phyloP scores from a whole-genome alignment of 148 eudicot species.

The Camellia japonica region DNA sequence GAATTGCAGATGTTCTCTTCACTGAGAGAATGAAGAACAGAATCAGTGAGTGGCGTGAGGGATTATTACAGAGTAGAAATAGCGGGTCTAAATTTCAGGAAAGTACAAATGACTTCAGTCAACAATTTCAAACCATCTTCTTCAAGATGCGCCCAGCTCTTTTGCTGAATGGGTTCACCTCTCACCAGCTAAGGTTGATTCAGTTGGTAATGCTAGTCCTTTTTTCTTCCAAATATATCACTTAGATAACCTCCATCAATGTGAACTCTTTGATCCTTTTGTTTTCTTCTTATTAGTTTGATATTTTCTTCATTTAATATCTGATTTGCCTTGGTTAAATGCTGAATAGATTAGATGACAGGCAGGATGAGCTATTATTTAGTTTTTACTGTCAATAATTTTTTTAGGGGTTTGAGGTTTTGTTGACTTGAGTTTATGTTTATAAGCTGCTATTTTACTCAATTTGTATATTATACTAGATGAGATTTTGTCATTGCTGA shows the following conservation, averaged over 20 bases:
- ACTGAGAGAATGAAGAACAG: conserved; percentile 75
- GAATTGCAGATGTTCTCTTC: conserved; percentile 74
- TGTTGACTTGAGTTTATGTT: not conserved
- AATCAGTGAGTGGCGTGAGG: conserved; percentile 68
- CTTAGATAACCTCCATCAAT: not conserved
- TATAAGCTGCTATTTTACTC: not conserved
- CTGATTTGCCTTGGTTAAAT: no score
- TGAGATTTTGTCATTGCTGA: conserved; percentile 19
- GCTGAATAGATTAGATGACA: no score
- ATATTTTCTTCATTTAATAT: no score
- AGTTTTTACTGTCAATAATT: not conserved
- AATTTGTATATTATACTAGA: not conserved
- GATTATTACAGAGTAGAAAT: conserved; percentile 41
- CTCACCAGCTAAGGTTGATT: conserved; percentile 82
- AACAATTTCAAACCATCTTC: conserved; percentile 63
- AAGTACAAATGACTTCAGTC: conserved; percentile 35
- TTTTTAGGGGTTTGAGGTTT: not conserved
- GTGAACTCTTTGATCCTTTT: not conserved
- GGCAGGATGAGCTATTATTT: not conserved
- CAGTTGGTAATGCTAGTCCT: conserved; percentile 60
- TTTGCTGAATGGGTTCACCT: conserved; percentile 64
- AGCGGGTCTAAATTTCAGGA: conserved; percentile 30
- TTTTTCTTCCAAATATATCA: not conserved
- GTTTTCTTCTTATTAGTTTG: not conserved
- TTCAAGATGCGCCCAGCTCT: conserved; percentile 82